Conservation (phyloP, 2,329 filamentous ascomycete species). For the Arthrobotrys pseudoclavata region DNA sequence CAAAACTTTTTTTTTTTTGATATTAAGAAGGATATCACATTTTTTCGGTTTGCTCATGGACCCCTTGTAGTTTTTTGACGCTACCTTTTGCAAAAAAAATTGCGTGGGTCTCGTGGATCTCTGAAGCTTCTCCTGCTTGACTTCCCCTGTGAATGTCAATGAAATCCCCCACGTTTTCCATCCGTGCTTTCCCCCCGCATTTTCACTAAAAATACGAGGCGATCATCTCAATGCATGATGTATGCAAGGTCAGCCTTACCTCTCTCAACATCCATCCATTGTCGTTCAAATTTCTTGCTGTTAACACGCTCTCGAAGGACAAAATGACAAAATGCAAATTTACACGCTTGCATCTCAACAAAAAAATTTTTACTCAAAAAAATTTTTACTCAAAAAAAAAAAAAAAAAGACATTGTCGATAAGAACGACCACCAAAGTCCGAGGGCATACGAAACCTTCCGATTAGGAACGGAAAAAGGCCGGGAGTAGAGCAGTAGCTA, state of each 20-base stretch:
- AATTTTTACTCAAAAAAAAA: slow-evolving; percentile 4
- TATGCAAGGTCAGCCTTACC: slow-evolving; percentile 60
- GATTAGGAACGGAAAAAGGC: slow-evolving; percentile 54
- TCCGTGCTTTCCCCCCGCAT: slow-evolving; percentile 43
- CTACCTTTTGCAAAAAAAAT: slow-evolving; percentile 37
- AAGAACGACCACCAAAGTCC: background rate
- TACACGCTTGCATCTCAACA: slow-evolving; percentile 35
- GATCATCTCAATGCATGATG: slow-evolving; percentile 41
- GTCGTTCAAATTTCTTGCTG: slow-evolving; percentile 27
- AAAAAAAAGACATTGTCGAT: background rate
- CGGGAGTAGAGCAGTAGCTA: slow-evolving; percentile 84
- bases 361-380: slow-evolving; percentile 28
- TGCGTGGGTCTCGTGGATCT: slow-evolving; percentile 37
- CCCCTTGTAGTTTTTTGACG: slow-evolving; percentile 27
- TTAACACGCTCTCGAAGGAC: slow-evolving; percentile 10
- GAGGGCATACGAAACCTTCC: slow-evolving; percentile 42
- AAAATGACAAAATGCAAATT: slow-evolving; percentile 4
- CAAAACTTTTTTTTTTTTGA: slow-evolving; percentile 16
- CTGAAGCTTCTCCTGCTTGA: background rate
- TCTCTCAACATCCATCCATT: slow-evolving; percentile 18
- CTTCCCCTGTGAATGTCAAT: slow-evolving; percentile 28
- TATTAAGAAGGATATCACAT: slow-evolving; percentile 46
- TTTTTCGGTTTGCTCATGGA: slow-evolving; percentile 11
- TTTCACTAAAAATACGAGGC: slow-evolving; percentile 56
- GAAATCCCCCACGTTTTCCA: slow-evolving; percentile 35